Conservation (phyloP, 345 rosid species). For the Combretum micranthum region DNA sequence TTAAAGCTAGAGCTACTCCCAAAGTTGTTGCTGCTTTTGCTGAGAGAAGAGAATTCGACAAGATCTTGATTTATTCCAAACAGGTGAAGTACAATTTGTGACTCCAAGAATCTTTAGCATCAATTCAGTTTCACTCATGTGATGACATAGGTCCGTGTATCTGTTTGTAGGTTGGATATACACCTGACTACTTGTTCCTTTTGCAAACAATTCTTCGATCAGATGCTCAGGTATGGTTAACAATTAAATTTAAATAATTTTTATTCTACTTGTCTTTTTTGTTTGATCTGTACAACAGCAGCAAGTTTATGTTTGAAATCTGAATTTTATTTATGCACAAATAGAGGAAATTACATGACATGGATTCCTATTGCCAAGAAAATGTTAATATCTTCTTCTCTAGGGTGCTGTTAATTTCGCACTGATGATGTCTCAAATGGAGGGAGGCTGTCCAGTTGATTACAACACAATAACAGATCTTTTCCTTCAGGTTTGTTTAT, state of each 20-base stretch:
- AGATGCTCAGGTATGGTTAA: slow-evolving; percentile 72
- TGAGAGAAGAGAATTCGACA: slow-evolving; percentile 95
- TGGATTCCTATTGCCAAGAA: not conserved
- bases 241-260: not conserved
- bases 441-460: slow-evolving; percentile 97
- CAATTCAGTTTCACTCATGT: slow-evolving; percentile 2
- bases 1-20: slow-evolving; percentile 94
- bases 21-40: slow-evolving; percentile 99
- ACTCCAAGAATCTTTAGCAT: no score
- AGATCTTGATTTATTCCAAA: slow-evolving; percentile 86
- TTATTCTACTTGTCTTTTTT: not conserved
- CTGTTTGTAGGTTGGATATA: slow-evolving; percentile 75
- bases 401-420: slow-evolving; percentile 99
- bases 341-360: not conserved
- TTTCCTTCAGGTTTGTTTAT: slow-evolving; percentile 78
- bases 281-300: not conserved
- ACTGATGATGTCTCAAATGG: slow-evolving; percentile 99
- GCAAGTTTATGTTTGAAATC: no score
- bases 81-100: slow-evolving; percentile 38
- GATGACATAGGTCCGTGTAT: not conserved
- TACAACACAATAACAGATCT: slow-evolving; percentile 97
- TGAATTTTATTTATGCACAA: no score
- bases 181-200: slow-evolving; percentile 96
- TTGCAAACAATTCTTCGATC: slow-evolving; percentile 97
- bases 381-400: slow-evolving; percentile 4